Evolutionary conservation across 352 stramenopile species (phyloP), one percentile per base, ranked within the genome.

Genomic region (Phytophthora vignae): DNA sequence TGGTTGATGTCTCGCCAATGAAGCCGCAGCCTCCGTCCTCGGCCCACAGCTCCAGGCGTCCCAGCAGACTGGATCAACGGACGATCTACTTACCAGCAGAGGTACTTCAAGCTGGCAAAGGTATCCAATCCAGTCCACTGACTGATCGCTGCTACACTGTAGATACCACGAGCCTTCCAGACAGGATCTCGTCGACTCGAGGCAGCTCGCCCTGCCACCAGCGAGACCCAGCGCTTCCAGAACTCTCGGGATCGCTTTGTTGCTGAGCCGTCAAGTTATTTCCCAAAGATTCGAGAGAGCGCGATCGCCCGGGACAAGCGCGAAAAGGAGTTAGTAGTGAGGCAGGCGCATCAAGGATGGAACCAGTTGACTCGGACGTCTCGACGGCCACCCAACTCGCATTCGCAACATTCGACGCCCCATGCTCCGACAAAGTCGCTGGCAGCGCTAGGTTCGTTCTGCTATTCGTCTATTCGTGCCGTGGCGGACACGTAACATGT

Each of bases 281-380:
- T 89, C 55, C 83, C 83, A 22, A 82, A 78, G 33, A 89, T 88
- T 62, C 69, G 75, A 15, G 83, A 90, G 52, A 86, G 65, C 22
- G 42, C 71, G 12, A 81, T 78, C 2, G 61, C 77, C 2, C 70
- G 83, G 12, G 77, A 90, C 15, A 75, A 70, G 11, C 73, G 81
- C 42, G 83, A 89, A 55, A 80, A 86, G 31, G 72, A 78, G 29
- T 14, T 59, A 19, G 42, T 31, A 22, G 12, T 55, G 17, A 66
- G 64, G n/a, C 48, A 54, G 48, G 22, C 22, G 4, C 49, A 46
- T 27, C 27, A 75, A 55, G 61, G 55, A 12, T 71, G 67, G 61
- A 49, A 21, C 4, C 44, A 64, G n/a, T 33, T 38, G 25, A 36
- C 49, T 7, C 21, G 49, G 9, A 55, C 25, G 4, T 11, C 12